These are phyloP conservation scores for Lojkania enalia DNA, from an alignment of 2,329 filamentous ascomycete species.

Conservation along the genomic window DNA sequence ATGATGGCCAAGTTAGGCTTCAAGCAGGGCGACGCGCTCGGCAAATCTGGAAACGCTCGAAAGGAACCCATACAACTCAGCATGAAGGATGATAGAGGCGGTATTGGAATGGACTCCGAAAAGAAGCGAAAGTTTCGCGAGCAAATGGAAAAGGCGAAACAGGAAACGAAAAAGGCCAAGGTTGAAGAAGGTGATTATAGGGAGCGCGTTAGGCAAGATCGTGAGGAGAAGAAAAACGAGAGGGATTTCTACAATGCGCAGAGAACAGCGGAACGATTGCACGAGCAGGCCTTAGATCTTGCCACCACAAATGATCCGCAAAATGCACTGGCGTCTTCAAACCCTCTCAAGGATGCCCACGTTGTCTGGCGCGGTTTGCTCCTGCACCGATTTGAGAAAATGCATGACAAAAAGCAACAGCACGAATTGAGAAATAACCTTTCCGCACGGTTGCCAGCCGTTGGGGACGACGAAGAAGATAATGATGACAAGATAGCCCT, in stretches of 20 bases:
- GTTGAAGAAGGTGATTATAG: constrained; percentile 48
- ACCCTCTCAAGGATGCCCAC: constrained; percentile 68
- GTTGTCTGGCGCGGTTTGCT: constrained; percentile 80
- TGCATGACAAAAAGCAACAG: constrained; percentile 58
- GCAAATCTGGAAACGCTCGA: constrained; percentile 59
- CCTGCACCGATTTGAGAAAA: constrained; percentile 68
- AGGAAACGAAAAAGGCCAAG: constrained; percentile 48
- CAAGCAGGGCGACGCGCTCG: constrained; percentile 72
- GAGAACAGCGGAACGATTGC: constrained; percentile 78
- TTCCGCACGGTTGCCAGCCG: constrained; percentile 58
- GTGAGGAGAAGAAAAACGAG: constrained; percentile 56
- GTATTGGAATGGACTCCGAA: constrained; percentile 82
- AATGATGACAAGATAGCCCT: constrained; percentile 71
- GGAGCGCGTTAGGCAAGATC: constrained; percentile 36
- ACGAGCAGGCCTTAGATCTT: constrained; percentile 42
- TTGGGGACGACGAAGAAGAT: constrained; percentile 72
- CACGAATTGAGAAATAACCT: constrained; percentile 35
- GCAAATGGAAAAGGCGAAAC: constrained; percentile 38
- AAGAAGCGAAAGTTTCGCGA: constrained; percentile 71
- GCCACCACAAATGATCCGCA: constrained; percentile 28
- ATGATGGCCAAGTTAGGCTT: constrained; percentile 99
- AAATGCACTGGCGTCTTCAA: constrained; percentile 16
- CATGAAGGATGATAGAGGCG: constrained; percentile 77
- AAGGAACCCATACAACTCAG: constrained; percentile 76
- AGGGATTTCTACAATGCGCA: constrained; percentile 75